Percentiles rank a stretch among this genome's conserved stretches.
These are phyloP conservation scores for Rubroboletus pulcherrimus DNA, from an alignment of 768 basidiomycete genomes.

Conservation along the genomic window DNA sequence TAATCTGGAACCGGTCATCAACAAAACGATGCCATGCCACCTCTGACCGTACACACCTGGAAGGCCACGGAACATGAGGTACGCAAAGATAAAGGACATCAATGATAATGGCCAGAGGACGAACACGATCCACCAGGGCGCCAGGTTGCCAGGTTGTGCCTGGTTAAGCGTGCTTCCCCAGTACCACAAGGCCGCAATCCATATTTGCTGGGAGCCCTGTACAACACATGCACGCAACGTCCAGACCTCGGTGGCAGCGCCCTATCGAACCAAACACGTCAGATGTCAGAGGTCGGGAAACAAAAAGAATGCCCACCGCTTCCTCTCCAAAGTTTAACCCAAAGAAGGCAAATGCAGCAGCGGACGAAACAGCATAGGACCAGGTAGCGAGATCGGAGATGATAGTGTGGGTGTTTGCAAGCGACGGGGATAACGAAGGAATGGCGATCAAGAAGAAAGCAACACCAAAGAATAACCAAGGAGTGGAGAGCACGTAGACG, in stretches of 20 bases:
- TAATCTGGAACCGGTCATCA: conserved; percentile 51
- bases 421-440: conserved; percentile 63
- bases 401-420: conserved; percentile 59
- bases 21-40: background rate
- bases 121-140: conserved; percentile 84
- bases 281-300: background rate
- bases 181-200: conserved; percentile 95
- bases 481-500: conserved; percentile 77
- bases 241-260: conserved; percentile 95
- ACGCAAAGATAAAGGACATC: conserved; percentile 73
- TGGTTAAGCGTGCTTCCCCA: conserved; percentile 84
- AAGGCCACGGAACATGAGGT: conserved; percentile 80
- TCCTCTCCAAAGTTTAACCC: conserved; percentile 97
- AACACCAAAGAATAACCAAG: conserved; percentile 88
- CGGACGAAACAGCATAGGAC: conserved; percentile 90
- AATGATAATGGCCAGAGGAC: conserved; percentile 79
- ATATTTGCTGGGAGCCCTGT: conserved; percentile 92
- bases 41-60: conserved; percentile 53
- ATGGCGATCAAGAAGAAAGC: conserved; percentile 91
- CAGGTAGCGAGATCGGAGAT: conserved; percentile 81
- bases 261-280: conserved; percentile 38
- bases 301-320: conserved; percentile 52
- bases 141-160: conserved; percentile 43
- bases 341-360: conserved; percentile 90
- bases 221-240: conserved; percentile 87